A percentile compares a stretch with the other conserved stretches of the same genome.
phyloP scores from a whole-genome alignment of 345 rosid genomes.

The Populus pruinosa region DNA sequence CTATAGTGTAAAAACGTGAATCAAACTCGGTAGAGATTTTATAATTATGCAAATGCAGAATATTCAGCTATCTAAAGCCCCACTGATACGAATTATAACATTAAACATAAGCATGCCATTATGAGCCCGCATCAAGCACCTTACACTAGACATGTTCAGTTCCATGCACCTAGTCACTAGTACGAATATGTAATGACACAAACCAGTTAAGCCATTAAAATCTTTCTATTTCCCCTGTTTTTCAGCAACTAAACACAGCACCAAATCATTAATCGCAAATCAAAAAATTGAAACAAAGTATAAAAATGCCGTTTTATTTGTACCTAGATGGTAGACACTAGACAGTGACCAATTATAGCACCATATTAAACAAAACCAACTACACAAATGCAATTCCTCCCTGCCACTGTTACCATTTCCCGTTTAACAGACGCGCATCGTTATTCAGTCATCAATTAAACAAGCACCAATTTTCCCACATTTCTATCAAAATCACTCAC shows the following conservation, averaged over 20 bases:
- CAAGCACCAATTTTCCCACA: neutral
- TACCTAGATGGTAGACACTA: neutral
- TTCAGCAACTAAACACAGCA: constrained; percentile 6
- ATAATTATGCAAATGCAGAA: neutral
- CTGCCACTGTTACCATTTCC: neutral
- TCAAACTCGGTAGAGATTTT: neutral
- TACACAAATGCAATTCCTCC: neutral
- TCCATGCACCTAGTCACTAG: neutral
- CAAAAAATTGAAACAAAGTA: neutral
- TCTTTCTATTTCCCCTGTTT: constrained; percentile 1
- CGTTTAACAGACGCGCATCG: neutral
- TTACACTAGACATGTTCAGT: neutral
- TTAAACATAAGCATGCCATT: neutral
- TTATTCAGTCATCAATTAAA: neutral
- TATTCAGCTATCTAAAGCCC: neutral
- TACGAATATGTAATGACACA: neutral
- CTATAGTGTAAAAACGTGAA: neutral
- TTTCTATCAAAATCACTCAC: neutral
- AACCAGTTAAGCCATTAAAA: neutral
- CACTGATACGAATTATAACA: neutral
- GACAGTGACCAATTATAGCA: neutral
- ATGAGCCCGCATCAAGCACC: neutral
- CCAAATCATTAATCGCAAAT: neutral
- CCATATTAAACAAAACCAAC: neutral
- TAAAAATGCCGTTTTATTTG: neutral